These are phyloP conservation scores for Aegilops sharonensis DNA, from an alignment of 176 grass and related monocot genomes.

Conservation along the genomic window DNA sequence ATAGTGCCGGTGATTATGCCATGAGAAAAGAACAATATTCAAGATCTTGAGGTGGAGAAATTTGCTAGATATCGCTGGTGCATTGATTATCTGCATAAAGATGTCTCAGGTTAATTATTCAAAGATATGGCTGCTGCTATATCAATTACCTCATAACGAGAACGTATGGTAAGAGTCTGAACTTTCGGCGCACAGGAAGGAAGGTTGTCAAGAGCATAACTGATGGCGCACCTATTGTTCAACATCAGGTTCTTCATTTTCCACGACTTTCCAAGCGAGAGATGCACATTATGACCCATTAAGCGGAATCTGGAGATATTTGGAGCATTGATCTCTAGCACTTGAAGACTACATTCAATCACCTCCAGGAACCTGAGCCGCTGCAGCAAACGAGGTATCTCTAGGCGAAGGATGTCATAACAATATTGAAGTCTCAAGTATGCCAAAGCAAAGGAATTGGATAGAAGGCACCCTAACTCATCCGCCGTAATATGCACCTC, in stretches of 20 bases:
- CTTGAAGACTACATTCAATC: not conserved
- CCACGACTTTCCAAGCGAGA: not conserved
- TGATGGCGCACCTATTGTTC: not conserved
- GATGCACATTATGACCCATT: not conserved
- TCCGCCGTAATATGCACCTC: not conserved
- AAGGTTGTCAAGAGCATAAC: conserved; percentile 10
- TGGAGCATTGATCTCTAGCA: not conserved
- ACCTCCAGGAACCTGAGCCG: not conserved
- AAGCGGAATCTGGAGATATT: not conserved
- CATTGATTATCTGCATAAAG: not conserved
- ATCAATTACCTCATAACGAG: not conserved
- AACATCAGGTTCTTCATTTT: not conserved
- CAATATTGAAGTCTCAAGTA: not conserved
- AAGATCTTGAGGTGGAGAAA: conserved; percentile 17
- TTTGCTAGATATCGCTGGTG: not conserved
- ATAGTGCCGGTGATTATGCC: not conserved
- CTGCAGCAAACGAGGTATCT: not conserved
- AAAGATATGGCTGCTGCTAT: not conserved
- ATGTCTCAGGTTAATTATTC: not conserved
- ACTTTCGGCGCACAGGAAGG: conserved; percentile 7
- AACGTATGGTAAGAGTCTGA: not conserved
- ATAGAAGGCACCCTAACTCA: not conserved
- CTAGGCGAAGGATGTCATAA: not conserved
- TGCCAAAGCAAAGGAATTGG: not conserved
- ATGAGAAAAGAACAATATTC: not conserved